Percentiles rank a stretch among this genome's conserved stretches.
phyloP scores from a whole-genome alignment of 202 grass and related monocot species.

The Panicum virgatum region DNA sequence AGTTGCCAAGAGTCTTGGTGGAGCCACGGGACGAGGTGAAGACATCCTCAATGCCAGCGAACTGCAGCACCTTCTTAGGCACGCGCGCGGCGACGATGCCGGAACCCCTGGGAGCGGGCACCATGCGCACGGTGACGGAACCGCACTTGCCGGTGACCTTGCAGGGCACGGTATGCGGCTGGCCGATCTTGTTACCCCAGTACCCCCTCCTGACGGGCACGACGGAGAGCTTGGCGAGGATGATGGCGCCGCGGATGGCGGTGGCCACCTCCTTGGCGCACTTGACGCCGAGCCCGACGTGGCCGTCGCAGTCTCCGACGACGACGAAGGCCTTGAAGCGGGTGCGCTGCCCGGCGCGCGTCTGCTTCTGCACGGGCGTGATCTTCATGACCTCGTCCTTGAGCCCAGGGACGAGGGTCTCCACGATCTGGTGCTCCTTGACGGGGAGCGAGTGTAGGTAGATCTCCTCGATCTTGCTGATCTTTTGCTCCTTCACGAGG shows the following conservation, averaged over 20 bases:
- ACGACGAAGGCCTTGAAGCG: conserved; percentile 86
- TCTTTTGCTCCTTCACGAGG: conserved; percentile 52
- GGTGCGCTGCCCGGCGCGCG: conserved; percentile 66
- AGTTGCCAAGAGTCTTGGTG: conserved; percentile 90
- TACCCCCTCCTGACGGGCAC: conserved; percentile 67
- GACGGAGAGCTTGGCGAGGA: conserved; percentile 74
- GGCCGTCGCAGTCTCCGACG: conserved; percentile 69
- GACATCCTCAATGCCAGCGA: conserved; percentile 90
- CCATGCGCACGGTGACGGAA: conserved; percentile 72
- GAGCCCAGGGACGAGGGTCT: conserved; percentile 43
- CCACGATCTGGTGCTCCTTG: conserved; percentile 77
- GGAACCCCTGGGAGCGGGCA: conserved; percentile 64
- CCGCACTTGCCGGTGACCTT: conserved; percentile 79
- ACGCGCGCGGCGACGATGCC: conserved; percentile 73
- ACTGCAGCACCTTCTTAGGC: conserved; percentile 87
- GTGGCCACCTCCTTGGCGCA: conserved; percentile 87
- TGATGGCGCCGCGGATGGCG: conserved; percentile 69
- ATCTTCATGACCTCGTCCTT: conserved; percentile 89
- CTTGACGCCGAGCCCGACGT: conserved; percentile 80
- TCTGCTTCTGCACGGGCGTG: conserved; percentile 77
- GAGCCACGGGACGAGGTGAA: conserved; percentile 83
- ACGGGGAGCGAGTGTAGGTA: conserved; percentile 74
- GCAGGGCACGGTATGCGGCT: conserved; percentile 71
- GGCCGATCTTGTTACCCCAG: conserved; percentile 74
- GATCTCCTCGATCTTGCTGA: conserved; percentile 62